A percentile compares a stretch with the other conserved stretches of the same genome.
Evolutionary conservation across 2,329 filamentous ascomycete genomes (phyloP).

Genomic region (Cladorrhinum sp.): DNA sequence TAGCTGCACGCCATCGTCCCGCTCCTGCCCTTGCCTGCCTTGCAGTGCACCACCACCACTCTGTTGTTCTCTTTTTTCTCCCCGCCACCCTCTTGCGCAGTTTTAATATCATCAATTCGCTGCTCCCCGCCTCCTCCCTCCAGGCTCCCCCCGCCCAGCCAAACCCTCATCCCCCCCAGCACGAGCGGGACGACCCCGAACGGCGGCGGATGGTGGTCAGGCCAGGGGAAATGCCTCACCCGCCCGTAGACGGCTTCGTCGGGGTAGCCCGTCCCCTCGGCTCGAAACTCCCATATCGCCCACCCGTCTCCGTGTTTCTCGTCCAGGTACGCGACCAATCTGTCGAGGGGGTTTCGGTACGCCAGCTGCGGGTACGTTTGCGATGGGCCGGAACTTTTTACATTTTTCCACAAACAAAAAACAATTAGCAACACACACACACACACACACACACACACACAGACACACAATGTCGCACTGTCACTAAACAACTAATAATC

Average conservation of each 20-base stretch:
- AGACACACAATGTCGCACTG: too few species aligned
- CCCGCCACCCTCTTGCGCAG: background rate
- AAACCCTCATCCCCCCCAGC: conserved; percentile 88
- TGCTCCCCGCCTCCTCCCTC: conserved; percentile 20
- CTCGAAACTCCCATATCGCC: conserved; percentile 97
- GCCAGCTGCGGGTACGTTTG: conserved; percentile 86
- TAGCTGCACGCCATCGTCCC: conserved; percentile 87
- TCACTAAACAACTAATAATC: too few species aligned
- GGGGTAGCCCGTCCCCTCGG: conserved; percentile 92
- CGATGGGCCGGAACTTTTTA: conserved; percentile 76
- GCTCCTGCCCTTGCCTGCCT: conserved; percentile 91
- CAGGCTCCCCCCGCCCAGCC: conserved; percentile 58
- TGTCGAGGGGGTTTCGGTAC: conserved; percentile 89
- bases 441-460: too few species aligned
- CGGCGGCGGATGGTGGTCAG: conserved; percentile 94
- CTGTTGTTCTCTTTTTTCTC: conserved; percentile 34
- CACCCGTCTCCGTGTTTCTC: conserved; percentile 77
- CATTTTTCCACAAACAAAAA: background rate
- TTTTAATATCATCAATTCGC: conserved; percentile 21
- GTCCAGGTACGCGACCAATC: conserved; percentile 84
- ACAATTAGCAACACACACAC: too few species aligned
- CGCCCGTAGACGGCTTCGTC: conserved; percentile 83
- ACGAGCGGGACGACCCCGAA: conserved; percentile 86
- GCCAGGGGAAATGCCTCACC: conserved; percentile 91
- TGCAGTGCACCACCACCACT: conserved; percentile 92